A percentile compares a stretch with the other conserved stretches of the same genome.
phyloP scores from a whole-genome alignment of 2,329 filamentous ascomycete species.

The Escovopsis weberi region DNA sequence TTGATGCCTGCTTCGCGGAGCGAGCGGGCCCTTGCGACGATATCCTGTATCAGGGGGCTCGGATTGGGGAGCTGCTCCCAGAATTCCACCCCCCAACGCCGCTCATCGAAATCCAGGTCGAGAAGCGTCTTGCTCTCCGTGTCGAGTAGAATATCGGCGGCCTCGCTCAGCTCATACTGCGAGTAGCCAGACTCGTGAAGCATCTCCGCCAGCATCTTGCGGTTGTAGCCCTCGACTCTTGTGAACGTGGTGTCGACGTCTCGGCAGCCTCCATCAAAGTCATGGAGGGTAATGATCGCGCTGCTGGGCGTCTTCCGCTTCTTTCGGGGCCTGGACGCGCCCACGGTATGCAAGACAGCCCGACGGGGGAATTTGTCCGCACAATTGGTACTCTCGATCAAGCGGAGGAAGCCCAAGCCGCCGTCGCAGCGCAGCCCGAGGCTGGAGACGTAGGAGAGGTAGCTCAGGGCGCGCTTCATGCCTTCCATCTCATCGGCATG shows the following conservation, averaged over 20 bases:
- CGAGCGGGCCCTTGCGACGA: too few relatives aligned
- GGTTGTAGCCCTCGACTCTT: conserved; percentile 16
- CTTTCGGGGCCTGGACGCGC: conserved; percentile 11
- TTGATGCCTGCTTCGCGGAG: not conserved
- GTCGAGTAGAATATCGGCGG: conserved; percentile 20
- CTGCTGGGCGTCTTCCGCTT: conserved; percentile 1
- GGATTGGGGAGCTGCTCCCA: conserved; percentile 6
- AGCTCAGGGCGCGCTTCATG: conserved; percentile 46
- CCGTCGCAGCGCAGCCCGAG: conserved; percentile 54
- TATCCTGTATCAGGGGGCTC: not conserved
- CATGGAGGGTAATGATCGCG: conserved; percentile 11
- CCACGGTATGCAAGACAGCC: conserved; percentile 20
- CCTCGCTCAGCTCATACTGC: conserved; percentile 16
- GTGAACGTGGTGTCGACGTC: conserved; percentile 11
- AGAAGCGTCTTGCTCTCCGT: conserved; percentile 18
- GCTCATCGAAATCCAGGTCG: conserved; percentile 20
- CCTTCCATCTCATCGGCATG: conserved; percentile 47
- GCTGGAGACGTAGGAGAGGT: conserved; percentile 40
- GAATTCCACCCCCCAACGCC: conserved; percentile 2
- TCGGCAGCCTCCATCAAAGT: conserved; percentile 12
- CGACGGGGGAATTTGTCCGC: conserved; percentile 21
- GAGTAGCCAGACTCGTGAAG: conserved; percentile 21
- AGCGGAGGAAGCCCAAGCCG: conserved; percentile 51
- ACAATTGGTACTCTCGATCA: conserved; percentile 40
- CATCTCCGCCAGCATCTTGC: conserved; percentile 22